Evolutionary conservation across 306 rosid genomes (phyloP).

Genomic region (Luffa acutangula): DNA sequence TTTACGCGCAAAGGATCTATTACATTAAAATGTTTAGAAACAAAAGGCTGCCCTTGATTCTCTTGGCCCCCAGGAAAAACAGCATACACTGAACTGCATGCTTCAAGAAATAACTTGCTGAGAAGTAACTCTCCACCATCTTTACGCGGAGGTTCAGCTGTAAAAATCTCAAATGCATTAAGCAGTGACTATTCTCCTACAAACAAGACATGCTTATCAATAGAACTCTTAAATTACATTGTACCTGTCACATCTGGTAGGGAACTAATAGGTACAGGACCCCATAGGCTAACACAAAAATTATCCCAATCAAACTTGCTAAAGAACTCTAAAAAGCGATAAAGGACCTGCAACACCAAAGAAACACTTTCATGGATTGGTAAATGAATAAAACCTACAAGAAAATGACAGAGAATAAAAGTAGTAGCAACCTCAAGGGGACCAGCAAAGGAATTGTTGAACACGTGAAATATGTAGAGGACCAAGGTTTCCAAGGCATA

Average conservation of each 20-base stretch:
- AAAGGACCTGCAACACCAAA: conserved; percentile 57
- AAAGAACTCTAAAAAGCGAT: conserved; percentile 88
- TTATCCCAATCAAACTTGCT: conserved; percentile 99
- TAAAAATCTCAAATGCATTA: conserved; percentile 11
- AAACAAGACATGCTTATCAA: not conserved
- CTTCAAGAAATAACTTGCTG: conserved; percentile 66
- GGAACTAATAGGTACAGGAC: conserved; percentile 82
- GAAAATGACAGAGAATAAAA: conserved; percentile 6
- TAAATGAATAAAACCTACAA: conserved; percentile 11
- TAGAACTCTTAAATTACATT: not conserved
- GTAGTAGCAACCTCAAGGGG: conserved; percentile 78
- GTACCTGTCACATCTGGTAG: conserved; percentile 96
- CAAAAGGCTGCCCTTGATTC: conserved; percentile 77
- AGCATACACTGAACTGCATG: conserved; percentile 73
- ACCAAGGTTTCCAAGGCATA: conserved; percentile 98
- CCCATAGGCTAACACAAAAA: conserved; percentile 92
- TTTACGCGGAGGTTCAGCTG: conserved; percentile 94
- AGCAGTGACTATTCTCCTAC: not conserved
- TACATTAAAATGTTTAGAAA: conserved; percentile 89
- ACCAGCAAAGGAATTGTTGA: conserved; percentile 87
- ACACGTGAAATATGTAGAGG: conserved; percentile 94
- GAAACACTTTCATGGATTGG: conserved; percentile 12
- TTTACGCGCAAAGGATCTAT: conserved; percentile 94
- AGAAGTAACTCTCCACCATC: conserved; percentile 91
- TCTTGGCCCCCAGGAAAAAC: conserved; percentile 79